A percentile compares a stretch with the other conserved stretches of the same genome.
phyloP scores from a whole-genome alignment of 2,329 filamentous ascomycete species.

The Aspergillus amoenus region DNA sequence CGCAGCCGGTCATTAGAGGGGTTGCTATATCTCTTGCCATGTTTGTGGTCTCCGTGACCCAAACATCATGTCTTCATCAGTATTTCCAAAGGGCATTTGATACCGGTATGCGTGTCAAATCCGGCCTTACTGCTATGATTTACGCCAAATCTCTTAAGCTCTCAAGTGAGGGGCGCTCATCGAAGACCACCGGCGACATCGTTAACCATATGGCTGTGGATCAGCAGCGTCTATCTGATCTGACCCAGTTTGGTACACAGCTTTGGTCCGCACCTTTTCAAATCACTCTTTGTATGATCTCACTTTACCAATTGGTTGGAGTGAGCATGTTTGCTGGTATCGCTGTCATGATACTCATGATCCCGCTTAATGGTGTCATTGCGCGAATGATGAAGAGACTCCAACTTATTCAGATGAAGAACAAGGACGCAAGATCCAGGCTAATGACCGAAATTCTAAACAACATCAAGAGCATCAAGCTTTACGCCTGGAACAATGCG shows the following conservation, averaged over 20 bases:
- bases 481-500: conserved; percentile 94
- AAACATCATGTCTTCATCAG: conserved; percentile 91
- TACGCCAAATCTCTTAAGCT: conserved; percentile 87
- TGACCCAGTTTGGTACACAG: conserved; percentile 93
- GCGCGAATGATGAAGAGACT: conserved; percentile 90
- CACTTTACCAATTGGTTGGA: conserved; percentile 91
- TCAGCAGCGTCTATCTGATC: conserved; percentile 88
- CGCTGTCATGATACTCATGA: conserved; percentile 94
- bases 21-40: conserved; percentile 86
- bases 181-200: conserved; percentile 94
- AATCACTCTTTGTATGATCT: conserved; percentile 92
- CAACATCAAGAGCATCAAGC: conserved; percentile 99
- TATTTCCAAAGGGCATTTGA: conserved; percentile 96
- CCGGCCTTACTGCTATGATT: conserved; percentile 82
- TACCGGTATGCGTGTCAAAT: conserved; percentile 95
- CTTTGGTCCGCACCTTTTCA: conserved; percentile 97
- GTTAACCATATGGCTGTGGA: conserved; percentile 99
- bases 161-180: conserved; percentile 85
- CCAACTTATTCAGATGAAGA: conserved; percentile 98
- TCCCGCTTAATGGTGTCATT: conserved; percentile 90
- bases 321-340: conserved; percentile 95
- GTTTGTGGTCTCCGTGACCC: conserved; percentile 82
- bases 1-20: conserved; percentile 78
- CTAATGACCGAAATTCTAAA: conserved; percentile 97
- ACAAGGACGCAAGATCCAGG: conserved; percentile 90